phyloP scores from a whole-genome alignment of 192 early-diverging fungal species.

The Podila minutissima region DNA sequence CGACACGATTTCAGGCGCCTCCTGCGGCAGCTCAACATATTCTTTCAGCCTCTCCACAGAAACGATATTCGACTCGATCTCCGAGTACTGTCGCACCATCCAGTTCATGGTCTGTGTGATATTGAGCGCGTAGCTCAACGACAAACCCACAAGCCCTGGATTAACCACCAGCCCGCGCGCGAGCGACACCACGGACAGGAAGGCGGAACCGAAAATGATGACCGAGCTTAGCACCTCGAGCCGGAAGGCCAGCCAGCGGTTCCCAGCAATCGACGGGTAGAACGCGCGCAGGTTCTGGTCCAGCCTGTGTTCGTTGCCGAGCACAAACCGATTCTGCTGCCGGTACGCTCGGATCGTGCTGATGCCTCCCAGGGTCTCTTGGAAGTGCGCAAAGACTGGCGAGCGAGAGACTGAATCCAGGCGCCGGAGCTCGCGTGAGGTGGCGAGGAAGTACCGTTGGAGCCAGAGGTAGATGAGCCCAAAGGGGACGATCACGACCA shows the following conservation, averaged over 20 bases:
- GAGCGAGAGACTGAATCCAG: conserved; percentile 71
- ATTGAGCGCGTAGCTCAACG: conserved; percentile 71
- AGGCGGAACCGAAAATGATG: conserved; percentile 80
- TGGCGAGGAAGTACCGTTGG: conserved; percentile 68
- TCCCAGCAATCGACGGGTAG: conserved; percentile 74
- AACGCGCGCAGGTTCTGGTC: conserved; percentile 82
- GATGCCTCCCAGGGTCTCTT: conserved; percentile 78
- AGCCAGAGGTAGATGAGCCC: conserved; percentile 69
- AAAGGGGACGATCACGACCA: conserved; percentile 62
- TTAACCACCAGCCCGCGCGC: conserved; percentile 61
- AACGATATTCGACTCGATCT: conserved; percentile 79
- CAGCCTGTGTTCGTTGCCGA: conserved; percentile 68
- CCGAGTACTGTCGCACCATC: conserved; percentile 86
- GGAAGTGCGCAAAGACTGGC: conserved; percentile 74
- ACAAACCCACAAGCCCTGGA: conserved; percentile 74
- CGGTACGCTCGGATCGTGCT: conserved; percentile 80
- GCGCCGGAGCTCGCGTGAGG: conserved; percentile 87
- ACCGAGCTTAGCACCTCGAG: conserved; percentile 83
- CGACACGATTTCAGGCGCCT: conserved; percentile 76
- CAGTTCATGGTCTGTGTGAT: conserved; percentile 86
- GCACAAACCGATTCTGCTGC: conserved; percentile 67
- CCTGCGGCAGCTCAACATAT: conserved; percentile 79
- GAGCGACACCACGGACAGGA: conserved; percentile 73
- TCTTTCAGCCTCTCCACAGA: conserved; percentile 80
- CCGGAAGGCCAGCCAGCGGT: conserved; percentile 74